Conservation (phyloP, 768 basidiomycete genomes). For the Pleurotus citrinopileatus region DNA sequence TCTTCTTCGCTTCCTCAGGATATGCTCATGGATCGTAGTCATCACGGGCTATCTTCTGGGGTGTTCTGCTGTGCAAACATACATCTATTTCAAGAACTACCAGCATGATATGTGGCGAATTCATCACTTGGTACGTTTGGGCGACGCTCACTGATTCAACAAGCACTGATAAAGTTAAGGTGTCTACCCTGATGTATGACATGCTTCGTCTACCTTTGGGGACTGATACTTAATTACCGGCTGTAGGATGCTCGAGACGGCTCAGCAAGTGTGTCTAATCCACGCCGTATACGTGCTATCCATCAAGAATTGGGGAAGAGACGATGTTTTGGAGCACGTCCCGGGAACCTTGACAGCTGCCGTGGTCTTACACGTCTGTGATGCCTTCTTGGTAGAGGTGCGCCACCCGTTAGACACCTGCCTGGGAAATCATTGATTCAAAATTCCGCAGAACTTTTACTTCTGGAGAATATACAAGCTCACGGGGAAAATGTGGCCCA, state of each 20-base stretch:
- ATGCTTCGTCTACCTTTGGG: background rate
- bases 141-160: background rate
- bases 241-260: constrained; percentile 4
- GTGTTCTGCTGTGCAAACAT: constrained; percentile 6
- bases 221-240: background rate
- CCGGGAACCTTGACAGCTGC: background rate
- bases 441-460: background rate
- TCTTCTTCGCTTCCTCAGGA: background rate
- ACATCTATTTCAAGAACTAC: constrained; percentile 5
- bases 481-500: background rate
- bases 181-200: background rate
- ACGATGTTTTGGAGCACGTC: background rate
- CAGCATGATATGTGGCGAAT: background rate
- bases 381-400: constrained; percentile 3
- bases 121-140: background rate
- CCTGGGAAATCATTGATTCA: too few relatives aligned
- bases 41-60: constrained; percentile 4
- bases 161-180: background rate
- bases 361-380: background rate
- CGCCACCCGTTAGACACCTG: too few relatives aligned
- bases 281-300: background rate
- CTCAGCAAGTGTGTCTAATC: background rate
- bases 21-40: background rate
- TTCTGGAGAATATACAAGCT: constrained; percentile 5
- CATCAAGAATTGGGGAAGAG: constrained; percentile 2